phyloP scores from a whole-genome alignment of 2,329 filamentous ascomycete genomes.

The Sporothrix brasiliensis region DNA sequence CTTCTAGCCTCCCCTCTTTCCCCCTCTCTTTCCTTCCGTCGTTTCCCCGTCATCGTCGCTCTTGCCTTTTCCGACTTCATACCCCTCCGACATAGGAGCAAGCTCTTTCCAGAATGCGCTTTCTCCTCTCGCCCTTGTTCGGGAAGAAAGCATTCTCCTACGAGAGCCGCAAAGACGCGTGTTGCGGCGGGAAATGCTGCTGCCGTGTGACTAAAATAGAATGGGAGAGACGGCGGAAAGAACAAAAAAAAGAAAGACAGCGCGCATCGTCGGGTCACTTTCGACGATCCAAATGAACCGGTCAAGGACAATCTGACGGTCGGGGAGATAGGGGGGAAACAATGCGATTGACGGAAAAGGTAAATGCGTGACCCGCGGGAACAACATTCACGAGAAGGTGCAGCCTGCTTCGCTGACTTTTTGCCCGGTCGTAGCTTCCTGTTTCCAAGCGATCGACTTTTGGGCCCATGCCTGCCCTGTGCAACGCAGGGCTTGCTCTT shows the following conservation, averaged over 20 bases:
- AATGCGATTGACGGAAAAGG: no score
- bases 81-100: background rate
- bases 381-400: no score
- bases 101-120: background rate
- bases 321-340: no score
- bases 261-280: constrained; percentile 4
- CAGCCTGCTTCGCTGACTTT: background rate
- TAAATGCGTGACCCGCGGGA: background rate
- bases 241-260: background rate
- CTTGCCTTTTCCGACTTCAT: constrained; percentile 10
- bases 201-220: background rate
- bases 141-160: background rate
- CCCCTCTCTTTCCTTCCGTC: background rate
- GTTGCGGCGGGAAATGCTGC: background rate
- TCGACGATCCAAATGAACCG: constrained; percentile 13
- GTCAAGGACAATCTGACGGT: background rate
- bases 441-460: constrained; percentile 3
- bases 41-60: constrained; percentile 1
- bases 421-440: background rate
- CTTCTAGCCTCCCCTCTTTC: background rate
- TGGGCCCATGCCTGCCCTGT: background rate
- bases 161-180: background rate
- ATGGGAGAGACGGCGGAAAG: background rate
- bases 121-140: background rate
- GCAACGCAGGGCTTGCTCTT: background rate